Evolutionary conservation across 768 basidiomycete species (phyloP).

Genomic region (Auriscalpium vulgare): DNA sequence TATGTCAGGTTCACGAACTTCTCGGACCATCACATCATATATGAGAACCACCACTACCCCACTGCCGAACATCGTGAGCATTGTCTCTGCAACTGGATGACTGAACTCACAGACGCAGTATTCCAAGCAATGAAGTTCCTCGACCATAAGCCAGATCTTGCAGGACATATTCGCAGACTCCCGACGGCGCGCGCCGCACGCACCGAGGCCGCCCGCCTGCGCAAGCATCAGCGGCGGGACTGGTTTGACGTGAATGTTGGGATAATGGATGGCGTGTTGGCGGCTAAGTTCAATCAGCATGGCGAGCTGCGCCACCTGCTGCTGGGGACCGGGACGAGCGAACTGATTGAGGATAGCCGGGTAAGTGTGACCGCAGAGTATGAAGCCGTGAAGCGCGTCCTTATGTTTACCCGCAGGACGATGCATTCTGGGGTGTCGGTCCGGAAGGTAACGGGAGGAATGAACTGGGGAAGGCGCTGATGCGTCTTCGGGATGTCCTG

Average conservation of each 20-base stretch:
- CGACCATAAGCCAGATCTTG: constrained; percentile 1
- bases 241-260: constrained; percentile 10
- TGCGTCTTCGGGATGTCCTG: constrained; percentile 28
- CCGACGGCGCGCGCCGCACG: constrained; percentile 12
- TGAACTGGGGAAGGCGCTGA: constrained; percentile 34
- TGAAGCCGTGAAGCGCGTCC: too few relatives aligned
- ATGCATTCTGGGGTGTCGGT: constrained; percentile 37
- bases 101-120: constrained; percentile 1
- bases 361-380: background rate
- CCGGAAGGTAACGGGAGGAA: constrained; percentile 30
- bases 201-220: constrained; percentile 5
- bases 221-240: constrained; percentile 3
- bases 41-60: constrained; percentile 2
- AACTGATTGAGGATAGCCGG: constrained; percentile 30
- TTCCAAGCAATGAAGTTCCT: constrained; percentile 14
- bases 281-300: constrained; percentile 34
- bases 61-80: constrained; percentile 14
- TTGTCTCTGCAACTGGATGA: background rate
- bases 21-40: constrained; percentile 7
- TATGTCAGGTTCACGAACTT: constrained; percentile 10
- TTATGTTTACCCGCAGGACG: constrained; percentile 18
- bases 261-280: constrained; percentile 32
- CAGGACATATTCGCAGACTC: constrained; percentile 5
- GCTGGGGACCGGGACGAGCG: constrained; percentile 30
- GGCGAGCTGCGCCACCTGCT: constrained; percentile 26